Conservation (phyloP, 2,329 filamentous ascomycete species). For the Colletotrichum noveboracense region DNA sequence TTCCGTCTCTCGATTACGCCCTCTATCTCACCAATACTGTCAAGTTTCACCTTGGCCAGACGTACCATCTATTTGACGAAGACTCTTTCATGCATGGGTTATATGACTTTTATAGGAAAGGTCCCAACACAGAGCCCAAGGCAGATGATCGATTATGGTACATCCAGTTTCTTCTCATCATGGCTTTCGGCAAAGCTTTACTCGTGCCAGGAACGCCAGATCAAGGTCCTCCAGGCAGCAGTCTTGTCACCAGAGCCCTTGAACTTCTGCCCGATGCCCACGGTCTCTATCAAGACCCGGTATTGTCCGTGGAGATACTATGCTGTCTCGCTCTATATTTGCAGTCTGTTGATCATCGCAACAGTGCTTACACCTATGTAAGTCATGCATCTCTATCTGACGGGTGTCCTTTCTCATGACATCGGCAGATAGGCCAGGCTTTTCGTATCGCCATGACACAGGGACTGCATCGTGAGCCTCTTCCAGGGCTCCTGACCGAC, state of each 20-base stretch:
- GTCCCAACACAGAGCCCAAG: slow-evolving; percentile 1
- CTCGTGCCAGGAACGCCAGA: slow-evolving; percentile 53
- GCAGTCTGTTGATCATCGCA: slow-evolving; percentile 48
- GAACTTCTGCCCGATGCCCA: slow-evolving; percentile 41
- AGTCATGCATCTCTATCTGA: neutral
- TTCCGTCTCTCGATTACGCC: slow-evolving; percentile 33
- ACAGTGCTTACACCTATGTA: slow-evolving; percentile 44
- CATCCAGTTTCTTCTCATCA: slow-evolving; percentile 56
- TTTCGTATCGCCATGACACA: neutral
- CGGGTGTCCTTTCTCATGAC: neutral
- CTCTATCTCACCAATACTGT: slow-evolving; percentile 59
- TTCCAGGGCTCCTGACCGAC: neutral
- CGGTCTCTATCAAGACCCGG: slow-evolving; percentile 40
- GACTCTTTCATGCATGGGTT: slow-evolving; percentile 48
- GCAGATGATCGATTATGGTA: slow-evolving; percentile 45
- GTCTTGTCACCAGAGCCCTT: slow-evolving; percentile 33
- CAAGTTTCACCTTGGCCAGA: slow-evolving; percentile 59
- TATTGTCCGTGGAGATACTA: slow-evolving; percentile 48
- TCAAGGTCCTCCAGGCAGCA: slow-evolving; percentile 37
- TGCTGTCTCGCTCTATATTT: slow-evolving; percentile 53
- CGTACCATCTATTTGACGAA: slow-evolving; percentile 61
- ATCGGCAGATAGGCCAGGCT: neutral
- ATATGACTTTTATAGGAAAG: slow-evolving; percentile 30
- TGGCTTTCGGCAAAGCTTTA: slow-evolving; percentile 62
- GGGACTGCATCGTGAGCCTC: neutral